Evolutionary conservation across 768 basidiomycete species (phyloP).

Genomic region (Austroboletus festivus): DNA sequence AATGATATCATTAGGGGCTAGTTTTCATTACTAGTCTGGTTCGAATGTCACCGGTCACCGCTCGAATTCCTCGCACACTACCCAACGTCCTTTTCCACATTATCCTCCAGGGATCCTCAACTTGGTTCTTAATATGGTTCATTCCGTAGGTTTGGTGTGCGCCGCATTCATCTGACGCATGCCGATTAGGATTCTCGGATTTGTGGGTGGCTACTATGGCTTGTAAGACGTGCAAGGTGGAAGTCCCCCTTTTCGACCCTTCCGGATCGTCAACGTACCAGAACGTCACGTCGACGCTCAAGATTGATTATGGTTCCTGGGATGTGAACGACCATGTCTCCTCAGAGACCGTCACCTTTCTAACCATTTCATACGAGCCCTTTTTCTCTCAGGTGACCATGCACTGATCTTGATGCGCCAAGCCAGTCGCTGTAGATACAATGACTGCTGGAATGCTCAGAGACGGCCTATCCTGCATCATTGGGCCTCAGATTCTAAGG

Average conservation of each 20-base stretch:
- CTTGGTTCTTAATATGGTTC: too few species aligned
- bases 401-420: background rate
- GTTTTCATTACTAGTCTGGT: too few species aligned
- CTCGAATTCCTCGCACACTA: too few species aligned
- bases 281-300: slow-evolving; percentile 20
- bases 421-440: slow-evolving; percentile 51
- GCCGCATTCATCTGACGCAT: background rate
- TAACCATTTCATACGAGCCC: slow-evolving; percentile 52
- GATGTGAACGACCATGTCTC: slow-evolving; percentile 51
- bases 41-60: too few species aligned
- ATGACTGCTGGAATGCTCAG: slow-evolving; percentile 31
- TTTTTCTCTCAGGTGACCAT: background rate
- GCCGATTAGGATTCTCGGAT: slow-evolving; percentile 52
- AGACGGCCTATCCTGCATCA: slow-evolving; percentile 53
- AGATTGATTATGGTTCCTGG: slow-evolving; percentile 69
- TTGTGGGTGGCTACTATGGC: slow-evolving; percentile 69
- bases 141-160: too few species aligned
- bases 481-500: slow-evolving; percentile 66
- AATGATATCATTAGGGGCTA: too few species aligned
- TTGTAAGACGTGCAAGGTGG: slow-evolving; percentile 41
- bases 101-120: too few species aligned
- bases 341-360: slow-evolving; percentile 58
- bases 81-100: too few species aligned
- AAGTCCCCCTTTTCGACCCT: slow-evolving; percentile 43
- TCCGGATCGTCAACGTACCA: slow-evolving; percentile 39